Evolutionary conservation across 495 filamentous ascomycete species (phyloP).

Genomic region (Ramalina peruviana): DNA sequence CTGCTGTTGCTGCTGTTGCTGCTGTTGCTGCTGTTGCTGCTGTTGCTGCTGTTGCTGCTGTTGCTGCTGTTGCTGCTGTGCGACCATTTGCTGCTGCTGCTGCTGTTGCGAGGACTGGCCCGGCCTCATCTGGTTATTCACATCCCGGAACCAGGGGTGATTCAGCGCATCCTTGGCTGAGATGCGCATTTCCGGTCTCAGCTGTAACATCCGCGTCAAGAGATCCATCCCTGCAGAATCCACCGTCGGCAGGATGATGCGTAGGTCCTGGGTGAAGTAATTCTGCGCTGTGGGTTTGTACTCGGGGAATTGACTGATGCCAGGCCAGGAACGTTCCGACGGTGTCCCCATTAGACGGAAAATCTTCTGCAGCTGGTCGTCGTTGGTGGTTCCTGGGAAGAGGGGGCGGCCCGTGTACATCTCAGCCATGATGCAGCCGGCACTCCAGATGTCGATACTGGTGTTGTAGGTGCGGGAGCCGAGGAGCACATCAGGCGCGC

Average conservation of each 20-base stretch:
- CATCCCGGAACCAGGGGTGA: conserved; percentile 81
- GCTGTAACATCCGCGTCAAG: conserved; percentile 76
- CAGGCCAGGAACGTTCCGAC: conserved; percentile 83
- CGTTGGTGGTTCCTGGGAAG: conserved; percentile 91
- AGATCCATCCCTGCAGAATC: conserved; percentile 76
- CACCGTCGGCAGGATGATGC: conserved; percentile 76
- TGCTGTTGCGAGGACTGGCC: conserved; percentile 34
- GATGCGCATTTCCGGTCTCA: conserved; percentile 83
- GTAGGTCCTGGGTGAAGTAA: conserved; percentile 85
- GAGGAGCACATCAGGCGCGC: conserved; percentile 83
- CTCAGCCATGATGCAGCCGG: conserved; percentile 96
- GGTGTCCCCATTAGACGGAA: conserved; percentile 97
- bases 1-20: conserved; percentile 1
- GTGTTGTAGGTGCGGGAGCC: conserved; percentile 90
- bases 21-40: conserved; percentile 1
- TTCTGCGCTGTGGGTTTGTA: conserved; percentile 90
- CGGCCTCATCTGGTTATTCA: conserved; percentile 18
- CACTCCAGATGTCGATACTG: conserved; percentile 95
- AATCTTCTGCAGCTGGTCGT: conserved; percentile 89
- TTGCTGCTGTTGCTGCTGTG: conserved; percentile 2
- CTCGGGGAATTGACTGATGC: conserved; percentile 78
- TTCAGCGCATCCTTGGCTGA: conserved; percentile 69
- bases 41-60: conserved; percentile 22
- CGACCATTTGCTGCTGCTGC: conserved; percentile 10
- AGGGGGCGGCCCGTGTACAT: conserved; percentile 90